phyloP scores from a whole-genome alignment of 2,329 filamentous ascomycete species.

The Ophioceras dolichostomum region DNA sequence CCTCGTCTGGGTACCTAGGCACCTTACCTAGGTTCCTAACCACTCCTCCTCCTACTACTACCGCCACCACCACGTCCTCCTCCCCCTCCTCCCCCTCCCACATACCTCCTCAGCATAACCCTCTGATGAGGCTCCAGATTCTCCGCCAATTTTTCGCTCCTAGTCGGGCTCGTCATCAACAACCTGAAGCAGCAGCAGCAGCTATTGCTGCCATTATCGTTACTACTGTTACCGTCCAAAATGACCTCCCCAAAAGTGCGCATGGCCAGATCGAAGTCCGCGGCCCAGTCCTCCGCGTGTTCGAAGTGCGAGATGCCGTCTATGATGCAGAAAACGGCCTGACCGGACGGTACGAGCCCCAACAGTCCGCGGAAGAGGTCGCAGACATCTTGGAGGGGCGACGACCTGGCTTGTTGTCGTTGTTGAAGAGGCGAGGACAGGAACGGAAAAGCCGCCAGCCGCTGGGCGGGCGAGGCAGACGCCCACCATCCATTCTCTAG shows the following conservation, averaged over 20 bases:
- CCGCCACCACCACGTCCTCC: no score
- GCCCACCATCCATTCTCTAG: constrained; percentile 2
- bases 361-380: constrained; percentile 4
- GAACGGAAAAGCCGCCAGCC: constrained; percentile 1
- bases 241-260: neutral
- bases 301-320: constrained; percentile 7
- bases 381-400: constrained; percentile 3
- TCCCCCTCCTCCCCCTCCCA: no score
- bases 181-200: constrained; percentile 14
- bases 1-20: no score
- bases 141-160: neutral
- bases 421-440: constrained; percentile 4
- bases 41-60: no score
- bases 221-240: neutral
- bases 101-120: neutral
- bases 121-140: neutral
- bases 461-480: neutral
- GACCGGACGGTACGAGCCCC: neutral
- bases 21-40: no score
- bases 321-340: constrained; percentile 6
- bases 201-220: neutral
- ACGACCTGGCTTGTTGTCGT: constrained; percentile 1
- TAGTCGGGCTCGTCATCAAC: constrained; percentile 13
- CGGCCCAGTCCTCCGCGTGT: constrained; percentile 1
- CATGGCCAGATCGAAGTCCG: constrained; percentile 4